Evolutionary conservation across 108 stramenopile species (phyloP).

Genomic region (Conticribra weissflogii): DNA sequence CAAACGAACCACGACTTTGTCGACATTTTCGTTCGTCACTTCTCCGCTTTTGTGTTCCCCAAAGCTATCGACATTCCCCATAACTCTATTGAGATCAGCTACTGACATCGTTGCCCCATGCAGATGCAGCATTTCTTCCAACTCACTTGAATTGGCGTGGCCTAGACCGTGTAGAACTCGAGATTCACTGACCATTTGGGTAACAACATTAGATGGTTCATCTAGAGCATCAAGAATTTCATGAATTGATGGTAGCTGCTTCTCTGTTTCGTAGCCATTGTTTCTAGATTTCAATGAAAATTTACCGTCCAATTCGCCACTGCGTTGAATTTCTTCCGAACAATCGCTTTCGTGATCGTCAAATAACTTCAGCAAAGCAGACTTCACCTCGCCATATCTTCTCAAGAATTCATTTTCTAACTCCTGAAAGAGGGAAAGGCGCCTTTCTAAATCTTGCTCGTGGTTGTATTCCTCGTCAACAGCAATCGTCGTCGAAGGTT

Average conservation of each 20-base stretch:
- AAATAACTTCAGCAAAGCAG: slow-evolving; percentile 1
- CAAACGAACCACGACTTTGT: slow-evolving; percentile 27
- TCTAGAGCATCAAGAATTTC: slow-evolving; percentile 55
- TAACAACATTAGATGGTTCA: slow-evolving; percentile 56
- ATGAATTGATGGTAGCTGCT: slow-evolving; percentile 28
- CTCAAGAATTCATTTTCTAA: slow-evolving; percentile 55
- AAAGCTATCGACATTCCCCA: too few species aligned
- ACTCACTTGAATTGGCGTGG: slow-evolving; percentile 27
- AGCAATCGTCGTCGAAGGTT: background rate
- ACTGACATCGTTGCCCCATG: slow-evolving; percentile 4
- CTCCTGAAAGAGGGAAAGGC: slow-evolving; percentile 31
- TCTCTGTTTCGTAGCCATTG: too few species aligned
- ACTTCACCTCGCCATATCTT: slow-evolving; percentile 37
- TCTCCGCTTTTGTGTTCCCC: too few species aligned
- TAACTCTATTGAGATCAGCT: background rate
- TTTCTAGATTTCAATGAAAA: too few species aligned
- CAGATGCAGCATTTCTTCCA: slow-evolving; percentile 29
- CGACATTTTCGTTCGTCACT: slow-evolving; percentile 5
- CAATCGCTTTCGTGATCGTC: slow-evolving; percentile 4
- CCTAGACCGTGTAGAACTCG: slow-evolving; percentile 50
- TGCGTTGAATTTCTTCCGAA: too few species aligned
- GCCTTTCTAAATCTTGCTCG: slow-evolving; percentile 38
- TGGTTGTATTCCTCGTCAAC: slow-evolving; percentile 13
- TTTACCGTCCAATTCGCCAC: too few species aligned
- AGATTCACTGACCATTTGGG: slow-evolving; percentile 54